A percentile compares a stretch with the other conserved stretches of the same genome.
Evolutionary conservation across 805 yeast species (phyloP).

Genomic region (Metschnikowia anglica): DNA sequence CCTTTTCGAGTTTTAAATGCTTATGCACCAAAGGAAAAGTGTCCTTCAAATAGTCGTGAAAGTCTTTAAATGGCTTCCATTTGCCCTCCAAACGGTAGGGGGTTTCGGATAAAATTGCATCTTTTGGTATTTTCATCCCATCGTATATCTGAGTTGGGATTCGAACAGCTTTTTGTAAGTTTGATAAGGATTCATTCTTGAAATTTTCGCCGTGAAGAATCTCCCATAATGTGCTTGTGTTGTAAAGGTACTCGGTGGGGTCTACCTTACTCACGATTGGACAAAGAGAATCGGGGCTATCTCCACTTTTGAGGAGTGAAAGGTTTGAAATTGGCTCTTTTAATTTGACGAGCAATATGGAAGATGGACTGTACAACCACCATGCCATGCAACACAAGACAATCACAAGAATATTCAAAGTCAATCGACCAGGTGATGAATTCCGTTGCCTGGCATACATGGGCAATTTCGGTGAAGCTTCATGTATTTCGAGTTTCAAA

Average conservation of each 20-base stretch:
- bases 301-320: neutral
- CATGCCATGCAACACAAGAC: neutral
- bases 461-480: neutral
- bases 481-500: neutral
- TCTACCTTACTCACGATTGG: conserved; percentile 36
- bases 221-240: conserved; percentile 21
- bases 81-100: conserved; percentile 21
- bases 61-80: conserved; percentile 31
- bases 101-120: conserved; percentile 15
- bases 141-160: conserved; percentile 37
- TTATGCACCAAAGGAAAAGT: conserved; percentile 55
- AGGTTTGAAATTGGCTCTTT: neutral
- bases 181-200: conserved; percentile 23
- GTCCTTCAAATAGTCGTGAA: conserved; percentile 52
- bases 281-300: conserved; percentile 30
- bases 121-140: conserved; percentile 30
- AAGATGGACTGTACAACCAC: neutral
- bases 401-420: neutral
- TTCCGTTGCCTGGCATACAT: neutral
- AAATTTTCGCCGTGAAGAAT: conserved; percentile 31
- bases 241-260: conserved; percentile 25
- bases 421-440: neutral
- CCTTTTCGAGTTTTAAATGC: conserved; percentile 42
- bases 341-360: neutral
- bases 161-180: conserved; percentile 28